Percentiles rank a stretch among this genome's conserved stretches.
These are phyloP conservation scores for Solanum chilense DNA, from an alignment of 257 asterid species.

Conservation along the genomic window DNA sequence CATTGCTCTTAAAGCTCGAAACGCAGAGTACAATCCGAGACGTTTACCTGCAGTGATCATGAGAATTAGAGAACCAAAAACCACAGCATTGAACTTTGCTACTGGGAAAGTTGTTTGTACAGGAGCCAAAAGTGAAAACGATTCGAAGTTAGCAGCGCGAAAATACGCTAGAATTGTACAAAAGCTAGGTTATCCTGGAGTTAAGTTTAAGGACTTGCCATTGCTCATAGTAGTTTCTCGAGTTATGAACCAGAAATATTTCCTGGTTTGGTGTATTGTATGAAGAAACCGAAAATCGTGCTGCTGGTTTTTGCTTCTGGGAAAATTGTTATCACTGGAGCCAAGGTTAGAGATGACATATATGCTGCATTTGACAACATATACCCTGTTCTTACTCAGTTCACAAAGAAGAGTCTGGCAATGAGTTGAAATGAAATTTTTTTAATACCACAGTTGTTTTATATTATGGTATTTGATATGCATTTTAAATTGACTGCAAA, in stretches of 20 bases:
- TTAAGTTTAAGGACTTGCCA: constrained; percentile 5
- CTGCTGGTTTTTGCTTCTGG: constrained; percentile 7
- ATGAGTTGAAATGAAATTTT: background rate
- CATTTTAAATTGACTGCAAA: background rate
- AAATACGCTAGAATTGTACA: background rate
- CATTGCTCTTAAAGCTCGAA: constrained; percentile 43
- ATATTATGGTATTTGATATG: background rate
- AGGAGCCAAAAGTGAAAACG: no score
- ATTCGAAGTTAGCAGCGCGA: background rate
- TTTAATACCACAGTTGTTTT: background rate
- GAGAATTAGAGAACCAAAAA: background rate
- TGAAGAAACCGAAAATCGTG: constrained; percentile 6
- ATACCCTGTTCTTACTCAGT: constrained; percentile 9
- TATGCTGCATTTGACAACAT: constrained; percentile 8
- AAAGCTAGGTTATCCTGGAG: background rate
- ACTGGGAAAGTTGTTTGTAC: background rate
- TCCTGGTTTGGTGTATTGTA: background rate
- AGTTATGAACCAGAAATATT: background rate
- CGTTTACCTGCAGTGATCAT: background rate
- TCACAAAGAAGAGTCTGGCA: background rate
- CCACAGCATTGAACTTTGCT: background rate
- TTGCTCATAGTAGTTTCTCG: background rate
- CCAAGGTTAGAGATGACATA: constrained; percentile 8
- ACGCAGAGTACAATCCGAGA: constrained; percentile 74
- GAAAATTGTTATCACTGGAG: constrained; percentile 14